A percentile compares a stretch with the other conserved stretches of the same genome.
These are phyloP conservation scores for Globisporangium perplexum DNA, from an alignment of 352 stramenopile genomes.

Conservation along the genomic window DNA sequence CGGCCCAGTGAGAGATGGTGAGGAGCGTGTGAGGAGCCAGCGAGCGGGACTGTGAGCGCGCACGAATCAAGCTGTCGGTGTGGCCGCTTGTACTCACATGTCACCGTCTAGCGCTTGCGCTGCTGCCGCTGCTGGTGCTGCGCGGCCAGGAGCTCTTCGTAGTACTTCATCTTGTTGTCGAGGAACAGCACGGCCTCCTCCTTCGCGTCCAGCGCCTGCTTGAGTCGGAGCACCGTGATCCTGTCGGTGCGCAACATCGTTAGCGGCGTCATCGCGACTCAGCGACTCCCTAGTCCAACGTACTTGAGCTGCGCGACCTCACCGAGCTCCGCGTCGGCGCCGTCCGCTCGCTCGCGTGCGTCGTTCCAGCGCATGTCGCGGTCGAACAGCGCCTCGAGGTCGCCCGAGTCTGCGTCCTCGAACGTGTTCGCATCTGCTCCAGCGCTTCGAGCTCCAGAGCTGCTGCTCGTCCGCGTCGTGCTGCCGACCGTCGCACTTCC, in stretches of 20 bases:
- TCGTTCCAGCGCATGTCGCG: neutral
- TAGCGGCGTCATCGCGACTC: neutral
- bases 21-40: neutral
- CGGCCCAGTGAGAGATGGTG: neutral
- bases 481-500: too few species aligned
- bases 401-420: neutral
- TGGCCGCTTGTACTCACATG: neutral
- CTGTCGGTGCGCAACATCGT: slow-evolving; percentile 15
- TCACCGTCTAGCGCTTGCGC: neutral
- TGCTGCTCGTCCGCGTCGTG: too few species aligned
- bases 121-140: neutral
- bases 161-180: slow-evolving; percentile 40
- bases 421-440: neutral
- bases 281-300: neutral
- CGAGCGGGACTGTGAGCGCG: too few species aligned
- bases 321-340: neutral
- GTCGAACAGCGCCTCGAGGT: slow-evolving; percentile 11
- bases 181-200: slow-evolving; percentile 57
- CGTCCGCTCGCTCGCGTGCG: neutral
- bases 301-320: slow-evolving; percentile 24
- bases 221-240: slow-evolving; percentile 47
- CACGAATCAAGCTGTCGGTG: too few species aligned
- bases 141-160: slow-evolving; percentile 21
- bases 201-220: slow-evolving; percentile 47
- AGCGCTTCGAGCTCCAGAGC: neutral